phyloP scores from a whole-genome alignment of 2,329 filamentous ascomycete species.

The Monascus ruber region DNA sequence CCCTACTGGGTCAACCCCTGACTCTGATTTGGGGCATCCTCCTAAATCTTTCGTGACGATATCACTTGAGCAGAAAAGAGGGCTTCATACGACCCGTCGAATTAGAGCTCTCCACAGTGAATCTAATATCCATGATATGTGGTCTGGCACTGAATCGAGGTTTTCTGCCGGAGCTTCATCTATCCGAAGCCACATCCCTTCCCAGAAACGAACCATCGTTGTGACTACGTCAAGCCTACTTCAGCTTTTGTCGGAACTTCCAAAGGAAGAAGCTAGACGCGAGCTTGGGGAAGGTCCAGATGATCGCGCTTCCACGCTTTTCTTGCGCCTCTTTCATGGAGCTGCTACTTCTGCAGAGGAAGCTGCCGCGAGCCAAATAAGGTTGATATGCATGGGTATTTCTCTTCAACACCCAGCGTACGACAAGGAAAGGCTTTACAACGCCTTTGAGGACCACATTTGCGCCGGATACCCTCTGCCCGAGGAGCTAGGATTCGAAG shows the following conservation, averaged over 20 bases:
- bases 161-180: background rate
- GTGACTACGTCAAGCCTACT: slow-evolving; percentile 13
- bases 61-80: slow-evolving; percentile 17
- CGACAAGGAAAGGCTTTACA: slow-evolving; percentile 19
- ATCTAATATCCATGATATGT: background rate
- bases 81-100: slow-evolving; percentile 12
- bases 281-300: slow-evolving; percentile 27
- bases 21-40: slow-evolving; percentile 7
- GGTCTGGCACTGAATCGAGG: no score
- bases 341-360: slow-evolving; percentile 17
- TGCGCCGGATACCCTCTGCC: slow-evolving; percentile 23
- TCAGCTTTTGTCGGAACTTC: slow-evolving; percentile 16
- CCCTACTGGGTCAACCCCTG: slow-evolving; percentile 10
- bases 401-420: slow-evolving; percentile 29
- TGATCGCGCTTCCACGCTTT: slow-evolving; percentile 31
- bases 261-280: slow-evolving; percentile 17
- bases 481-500: slow-evolving; percentile 19
- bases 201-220: slow-evolving; percentile 4
- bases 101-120: background rate
- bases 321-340: slow-evolving; percentile 31
- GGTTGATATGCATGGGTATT: slow-evolving; percentile 27
- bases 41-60: slow-evolving; percentile 8
- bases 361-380: slow-evolving; percentile 22
- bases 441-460: slow-evolving; percentile 23
- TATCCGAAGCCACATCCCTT: slow-evolving; percentile 1